These are phyloP conservation scores for Boletus rufocinnamomeus DNA, from an alignment of 768 basidiomycete species.

Conservation along the genomic window DNA sequence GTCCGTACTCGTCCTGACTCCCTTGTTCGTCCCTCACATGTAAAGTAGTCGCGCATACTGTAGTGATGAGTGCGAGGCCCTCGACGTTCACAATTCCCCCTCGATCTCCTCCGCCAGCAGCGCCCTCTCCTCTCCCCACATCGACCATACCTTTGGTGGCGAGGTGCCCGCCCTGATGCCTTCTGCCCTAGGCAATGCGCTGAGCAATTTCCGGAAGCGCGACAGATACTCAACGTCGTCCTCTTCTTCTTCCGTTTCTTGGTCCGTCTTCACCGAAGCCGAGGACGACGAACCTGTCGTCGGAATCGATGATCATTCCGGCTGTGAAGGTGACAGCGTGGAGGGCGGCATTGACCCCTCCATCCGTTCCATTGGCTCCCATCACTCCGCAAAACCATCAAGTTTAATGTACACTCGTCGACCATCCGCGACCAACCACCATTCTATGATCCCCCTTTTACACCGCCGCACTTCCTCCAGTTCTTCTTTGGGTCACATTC, in stretches of 20 bases:
- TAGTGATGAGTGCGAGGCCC: conserved; percentile 63
- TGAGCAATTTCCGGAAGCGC: conserved; percentile 46
- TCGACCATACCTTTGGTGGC: conserved; percentile 51
- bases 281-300: conserved; percentile 49
- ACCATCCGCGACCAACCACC: conserved; percentile 71
- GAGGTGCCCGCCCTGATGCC: conserved; percentile 72
- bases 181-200: conserved; percentile 54
- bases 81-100: conserved; percentile 61
- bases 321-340: conserved; percentile 30
- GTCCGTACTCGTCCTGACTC: conserved; percentile 42
- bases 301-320: conserved; percentile 38
- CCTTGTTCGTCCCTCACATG: conserved; percentile 19
- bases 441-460: conserved; percentile 57
- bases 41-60: conserved; percentile 65
- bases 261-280: conserved; percentile 65
- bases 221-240: conserved; percentile 60
- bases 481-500: conserved; percentile 33
- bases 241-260: conserved; percentile 67
- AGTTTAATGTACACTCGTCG: conserved; percentile 66
- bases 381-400: conserved; percentile 40
- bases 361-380: conserved; percentile 44
- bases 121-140: conserved; percentile 65
- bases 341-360: conserved; percentile 43
- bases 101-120: conserved; percentile 67
- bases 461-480: conserved; percentile 53